These are phyloP conservation scores for Pulveroboletus frians DNA, from an alignment of 768 basidiomycete genomes.

Conservation along the genomic window DNA sequence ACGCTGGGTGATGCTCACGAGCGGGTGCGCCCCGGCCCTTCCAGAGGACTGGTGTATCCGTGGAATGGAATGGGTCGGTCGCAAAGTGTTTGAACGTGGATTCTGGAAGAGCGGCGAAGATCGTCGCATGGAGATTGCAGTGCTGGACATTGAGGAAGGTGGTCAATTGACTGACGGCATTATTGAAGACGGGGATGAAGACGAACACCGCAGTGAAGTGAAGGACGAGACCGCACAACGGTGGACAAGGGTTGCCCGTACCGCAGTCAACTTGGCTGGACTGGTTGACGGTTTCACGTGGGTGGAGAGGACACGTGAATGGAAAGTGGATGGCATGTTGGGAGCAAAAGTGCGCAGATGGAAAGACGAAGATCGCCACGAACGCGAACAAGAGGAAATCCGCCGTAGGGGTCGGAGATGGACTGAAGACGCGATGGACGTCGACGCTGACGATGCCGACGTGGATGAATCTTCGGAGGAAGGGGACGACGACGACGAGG, in stretches of 20 bases:
- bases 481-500: constrained; percentile 56
- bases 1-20: constrained; percentile 64
- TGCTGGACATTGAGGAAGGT: constrained; percentile 58
- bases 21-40: constrained; percentile 63
- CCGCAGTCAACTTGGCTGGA: constrained; percentile 60
- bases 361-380: constrained; percentile 65
- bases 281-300: constrained; percentile 74
- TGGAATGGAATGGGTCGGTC: constrained; percentile 94
- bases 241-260: constrained; percentile 73
- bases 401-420: constrained; percentile 56
- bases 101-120: constrained; percentile 87
- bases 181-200: constrained; percentile 74
- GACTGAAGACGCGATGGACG: constrained; percentile 67
- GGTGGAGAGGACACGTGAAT: constrained; percentile 53
- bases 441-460: constrained; percentile 53
- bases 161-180: constrained; percentile 65
- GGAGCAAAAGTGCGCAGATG: constrained; percentile 64
- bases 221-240: constrained; percentile 46
- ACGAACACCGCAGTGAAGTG: constrained; percentile 26
- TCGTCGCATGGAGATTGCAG: constrained; percentile 67
- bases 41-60: constrained; percentile 94
- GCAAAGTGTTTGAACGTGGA: constrained; percentile 86
- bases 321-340: constrained; percentile 60
- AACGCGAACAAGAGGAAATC: constrained; percentile 63
- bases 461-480: constrained; percentile 42